Base-by-base conservation (phyloP, 768 basidiomycete genomes). In the Lactarius trivialis region DNA sequence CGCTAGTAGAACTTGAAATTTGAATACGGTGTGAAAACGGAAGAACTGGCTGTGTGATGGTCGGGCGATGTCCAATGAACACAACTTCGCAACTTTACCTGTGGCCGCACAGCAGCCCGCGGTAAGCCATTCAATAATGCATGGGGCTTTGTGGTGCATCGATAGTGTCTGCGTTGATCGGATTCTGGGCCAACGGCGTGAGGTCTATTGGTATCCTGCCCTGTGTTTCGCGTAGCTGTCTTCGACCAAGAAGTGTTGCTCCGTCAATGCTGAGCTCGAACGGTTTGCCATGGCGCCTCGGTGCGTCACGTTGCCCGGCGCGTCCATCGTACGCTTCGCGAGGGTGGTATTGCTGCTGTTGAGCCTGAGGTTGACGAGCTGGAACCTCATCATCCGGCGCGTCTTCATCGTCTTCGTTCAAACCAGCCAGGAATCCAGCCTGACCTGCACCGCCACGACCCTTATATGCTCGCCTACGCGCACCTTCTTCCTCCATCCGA, bases 401-500 rank as follows among this genome's bases (percentile, higher is more conserved):
- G 15, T 82, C 81, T 48, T 98, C 96, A 60, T 95, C 94, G 58
- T 93, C 94, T 70, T 98, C 97, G 73, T 98, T 97, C 66, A 99
- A 80, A 6, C 89, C 92, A 9, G 80, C 80, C 24, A 98, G 75
- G 78, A 89, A 91, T 4, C 90, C 90, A 55, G 66, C 64, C 9
- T 85, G 82, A 24, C 93, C 94, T 0, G 85, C 88, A 32, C 89
- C 92, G 19, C 86, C 88, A 4, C 83, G 81, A 12, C 85, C 88
- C 58, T 89, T 86, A 74, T 89, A 89, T 51, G 89, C 92, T 28
- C 90, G 82, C 55, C 92, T 79, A 58, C 91, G 82, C 0, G 90
- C 91, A 15, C 94, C 96, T 74, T 99, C 97, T 74, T 99, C 97
- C 72, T 98, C 96, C 96, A 98, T 98, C 19, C 96, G 86, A 74